A percentile compares a stretch with the other conserved stretches of the same genome.
Conservation (phyloP, 2,329 filamentous ascomycete species). For the Fusarium sp. region DNA sequence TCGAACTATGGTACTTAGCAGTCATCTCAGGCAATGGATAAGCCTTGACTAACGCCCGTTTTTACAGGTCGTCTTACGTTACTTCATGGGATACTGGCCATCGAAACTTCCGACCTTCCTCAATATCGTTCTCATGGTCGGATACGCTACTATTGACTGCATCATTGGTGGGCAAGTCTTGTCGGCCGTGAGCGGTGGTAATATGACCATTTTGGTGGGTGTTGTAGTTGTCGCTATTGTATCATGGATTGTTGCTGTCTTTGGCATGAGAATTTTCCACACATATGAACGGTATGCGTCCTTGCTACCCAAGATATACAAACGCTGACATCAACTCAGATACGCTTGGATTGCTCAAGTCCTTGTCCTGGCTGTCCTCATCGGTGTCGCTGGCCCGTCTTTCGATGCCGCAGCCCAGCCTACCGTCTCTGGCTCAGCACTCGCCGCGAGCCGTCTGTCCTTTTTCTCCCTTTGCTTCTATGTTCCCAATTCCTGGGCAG, state of each 20-base stretch:
- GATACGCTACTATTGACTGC: slow-evolving; percentile 83
- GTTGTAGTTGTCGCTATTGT: slow-evolving; percentile 83
- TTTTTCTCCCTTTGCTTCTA: slow-evolving; percentile 80
- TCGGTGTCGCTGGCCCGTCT: slow-evolving; percentile 74
- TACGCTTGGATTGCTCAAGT: slow-evolving; percentile 75
- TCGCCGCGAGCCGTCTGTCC: slow-evolving; percentile 71
- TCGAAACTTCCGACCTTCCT: slow-evolving; percentile 53
- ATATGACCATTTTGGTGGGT: slow-evolving; percentile 80
- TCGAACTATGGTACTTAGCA: slow-evolving; percentile 75
- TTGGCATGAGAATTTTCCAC: slow-evolving; percentile 70
- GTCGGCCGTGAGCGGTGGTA: slow-evolving; percentile 75
- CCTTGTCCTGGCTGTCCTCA: slow-evolving; percentile 79
- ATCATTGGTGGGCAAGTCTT: slow-evolving; percentile 86
- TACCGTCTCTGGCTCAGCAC: slow-evolving; percentile 74
- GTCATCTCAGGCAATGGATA: too few relatives aligned
- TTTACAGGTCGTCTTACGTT: slow-evolving; percentile 74
- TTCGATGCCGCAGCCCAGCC: slow-evolving; percentile 75
- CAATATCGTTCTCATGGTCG: slow-evolving; percentile 75
- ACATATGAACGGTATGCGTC: slow-evolving; percentile 72
- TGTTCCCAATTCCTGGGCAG: slow-evolving; percentile 70
- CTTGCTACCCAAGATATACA: fast-evolving
- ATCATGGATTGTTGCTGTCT: slow-evolving; percentile 81
- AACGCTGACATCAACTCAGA: slow-evolving; percentile 36
- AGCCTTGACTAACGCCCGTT: slow-evolving; percentile 10
- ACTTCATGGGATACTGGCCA: slow-evolving; percentile 79